Conservation (phyloP, 2,329 filamentous ascomycete species). For the Colletotrichum sp. region DNA sequence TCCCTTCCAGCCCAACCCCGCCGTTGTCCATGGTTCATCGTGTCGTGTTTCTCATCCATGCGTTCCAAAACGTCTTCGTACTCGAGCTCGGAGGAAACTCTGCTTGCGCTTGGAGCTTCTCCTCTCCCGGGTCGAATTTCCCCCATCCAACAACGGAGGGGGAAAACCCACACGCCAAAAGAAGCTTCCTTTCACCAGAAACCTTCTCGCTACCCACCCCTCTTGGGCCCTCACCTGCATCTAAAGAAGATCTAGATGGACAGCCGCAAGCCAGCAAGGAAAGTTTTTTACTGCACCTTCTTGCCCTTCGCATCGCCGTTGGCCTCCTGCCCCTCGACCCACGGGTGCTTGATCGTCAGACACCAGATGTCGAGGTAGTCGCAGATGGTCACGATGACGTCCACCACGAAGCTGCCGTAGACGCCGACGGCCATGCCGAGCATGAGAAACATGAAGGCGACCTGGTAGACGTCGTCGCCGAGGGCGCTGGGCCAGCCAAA, state of each 20-base stretch:
- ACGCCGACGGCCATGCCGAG: conserved; percentile 84
- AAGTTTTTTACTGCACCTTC: conserved; percentile 38
- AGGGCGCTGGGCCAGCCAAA: conserved; percentile 80
- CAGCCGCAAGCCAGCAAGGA: not conserved
- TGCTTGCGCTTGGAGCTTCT: not conserved
- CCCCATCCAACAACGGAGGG: not conserved
- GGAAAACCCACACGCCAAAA: not conserved
- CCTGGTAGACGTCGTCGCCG: conserved; percentile 81
- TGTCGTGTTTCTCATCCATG: not conserved
- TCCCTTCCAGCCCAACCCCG: not conserved
- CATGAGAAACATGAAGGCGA: conserved; percentile 89
- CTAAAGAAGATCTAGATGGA: not conserved
- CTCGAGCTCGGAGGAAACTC: not conserved
- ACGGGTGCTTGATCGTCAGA: conserved; percentile 90
- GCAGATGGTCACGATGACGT: conserved; percentile 97
- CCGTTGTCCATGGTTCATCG: not conserved
- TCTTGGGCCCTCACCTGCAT: not conserved
- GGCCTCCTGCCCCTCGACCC: conserved; percentile 45
- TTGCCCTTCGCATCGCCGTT: conserved; percentile 40
- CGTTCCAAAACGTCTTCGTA: not conserved
- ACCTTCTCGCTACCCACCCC: not conserved
- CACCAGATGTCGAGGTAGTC: conserved; percentile 99
- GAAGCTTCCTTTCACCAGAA: not conserved
- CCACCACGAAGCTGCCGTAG: conserved; percentile 97
- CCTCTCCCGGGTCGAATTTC: not conserved